These are phyloP conservation scores for Penicillium mononematosum DNA, from an alignment of 495 filamentous ascomycete genomes.

Conservation along the genomic window DNA sequence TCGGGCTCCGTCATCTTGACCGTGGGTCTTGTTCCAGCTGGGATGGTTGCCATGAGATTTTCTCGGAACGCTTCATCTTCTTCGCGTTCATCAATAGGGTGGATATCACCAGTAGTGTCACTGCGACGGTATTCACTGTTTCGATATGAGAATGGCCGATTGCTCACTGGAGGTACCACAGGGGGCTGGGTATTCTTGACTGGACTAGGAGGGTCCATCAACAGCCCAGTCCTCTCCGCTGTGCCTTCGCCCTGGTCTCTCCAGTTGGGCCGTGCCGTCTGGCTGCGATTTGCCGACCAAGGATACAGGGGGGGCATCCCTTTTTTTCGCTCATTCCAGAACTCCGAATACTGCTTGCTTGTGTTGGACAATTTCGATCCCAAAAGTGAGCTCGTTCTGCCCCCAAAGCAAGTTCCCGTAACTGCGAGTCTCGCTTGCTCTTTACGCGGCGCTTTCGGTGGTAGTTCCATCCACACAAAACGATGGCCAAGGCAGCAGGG, in stretches of 20 bases:
- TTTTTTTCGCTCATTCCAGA: constrained; percentile 30
- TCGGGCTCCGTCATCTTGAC: constrained; percentile 22
- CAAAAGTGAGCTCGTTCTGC: constrained; percentile 49
- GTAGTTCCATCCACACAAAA: constrained; percentile 59
- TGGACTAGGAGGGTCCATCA: constrained; percentile 56
- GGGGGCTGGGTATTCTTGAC: constrained; percentile 43
- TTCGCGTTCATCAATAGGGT: constrained; percentile 71
- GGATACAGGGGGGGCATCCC: constrained; percentile 31
- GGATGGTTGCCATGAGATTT: constrained; percentile 27
- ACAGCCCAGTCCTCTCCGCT: constrained; percentile 55
- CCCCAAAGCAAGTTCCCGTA: constrained; percentile 52
- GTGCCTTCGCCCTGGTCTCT: constrained; percentile 31
- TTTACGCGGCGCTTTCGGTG: constrained; percentile 49
- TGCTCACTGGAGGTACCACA: constrained; percentile 11
- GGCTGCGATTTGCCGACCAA: constrained; percentile 39
- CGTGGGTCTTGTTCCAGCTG: constrained; percentile 5
- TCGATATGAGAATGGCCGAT: constrained; percentile 24
- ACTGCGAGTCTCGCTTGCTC: constrained; percentile 49
- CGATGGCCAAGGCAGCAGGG: constrained; percentile 49
- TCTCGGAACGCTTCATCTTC: constrained; percentile 52
- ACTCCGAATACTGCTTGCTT: constrained; percentile 40
- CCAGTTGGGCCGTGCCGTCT: constrained; percentile 26
- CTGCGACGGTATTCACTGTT: constrained; percentile 50
- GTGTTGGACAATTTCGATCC: constrained; percentile 33
- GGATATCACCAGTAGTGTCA: constrained; percentile 52